Conservation (phyloP, 495 filamentous ascomycete genomes). For the Tetracladium setigerum region DNA sequence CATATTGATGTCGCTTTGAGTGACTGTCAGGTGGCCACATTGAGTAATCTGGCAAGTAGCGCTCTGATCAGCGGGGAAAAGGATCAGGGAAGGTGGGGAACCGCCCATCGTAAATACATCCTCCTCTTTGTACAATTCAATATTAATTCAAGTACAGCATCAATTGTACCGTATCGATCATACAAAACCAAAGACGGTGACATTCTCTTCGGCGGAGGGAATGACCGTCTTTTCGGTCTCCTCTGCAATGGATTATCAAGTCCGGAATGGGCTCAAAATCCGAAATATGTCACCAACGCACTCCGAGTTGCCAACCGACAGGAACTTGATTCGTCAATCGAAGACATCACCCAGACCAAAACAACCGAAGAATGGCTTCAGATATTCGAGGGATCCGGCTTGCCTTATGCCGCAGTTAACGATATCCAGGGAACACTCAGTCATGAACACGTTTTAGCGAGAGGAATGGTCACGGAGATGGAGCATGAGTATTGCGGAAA, state of each 20-base stretch:
- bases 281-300: conserved; percentile 73
- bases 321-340: conserved; percentile 70
- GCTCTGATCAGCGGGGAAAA: conserved; percentile 81
- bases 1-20: conserved; percentile 88
- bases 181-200: conserved; percentile 93
- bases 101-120: conserved; percentile 72
- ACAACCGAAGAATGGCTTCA: conserved; percentile 87
- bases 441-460: conserved; percentile 77
- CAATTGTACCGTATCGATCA: conserved; percentile 89
- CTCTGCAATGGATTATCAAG: conserved; percentile 71
- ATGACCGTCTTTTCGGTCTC: conserved; percentile 84
- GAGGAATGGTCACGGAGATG: conserved; percentile 82
- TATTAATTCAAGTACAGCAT: conserved; percentile 43
- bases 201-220: conserved; percentile 87
- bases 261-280: conserved; percentile 72
- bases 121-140: not conserved
- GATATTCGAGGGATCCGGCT: conserved; percentile 78
- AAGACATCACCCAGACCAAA: conserved; percentile 61
- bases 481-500: conserved; percentile 76
- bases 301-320: conserved; percentile 70
- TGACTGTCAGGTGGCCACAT: conserved; percentile 89
- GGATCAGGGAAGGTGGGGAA: conserved; percentile 88
- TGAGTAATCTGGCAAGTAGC: conserved; percentile 90
- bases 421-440: conserved; percentile 78
- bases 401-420: conserved; percentile 94